phyloP scores from a whole-genome alignment of 169 alveolate species.

The Cyclospora cayetanensis region DNA sequence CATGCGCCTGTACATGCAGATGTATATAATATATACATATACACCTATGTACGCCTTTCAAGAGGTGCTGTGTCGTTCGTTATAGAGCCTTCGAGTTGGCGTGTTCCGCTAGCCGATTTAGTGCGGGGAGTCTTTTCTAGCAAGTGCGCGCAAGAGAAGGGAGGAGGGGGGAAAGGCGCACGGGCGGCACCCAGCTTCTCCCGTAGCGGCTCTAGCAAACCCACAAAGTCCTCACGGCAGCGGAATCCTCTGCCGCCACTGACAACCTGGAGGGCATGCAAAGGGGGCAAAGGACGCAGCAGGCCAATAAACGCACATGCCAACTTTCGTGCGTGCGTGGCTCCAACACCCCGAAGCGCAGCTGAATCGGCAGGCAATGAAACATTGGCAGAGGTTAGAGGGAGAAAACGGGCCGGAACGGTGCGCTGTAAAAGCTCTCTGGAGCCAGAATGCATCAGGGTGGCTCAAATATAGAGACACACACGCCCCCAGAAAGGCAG shows the following conservation, averaged over 20 bases:
- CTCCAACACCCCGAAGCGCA: too few relatives aligned
- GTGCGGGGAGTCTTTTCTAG: background rate
- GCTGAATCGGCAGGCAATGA: too few relatives aligned
- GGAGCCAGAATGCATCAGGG: too few relatives aligned
- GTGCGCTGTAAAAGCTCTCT: too few relatives aligned
- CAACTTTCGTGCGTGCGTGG: too few relatives aligned
- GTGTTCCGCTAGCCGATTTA: background rate
- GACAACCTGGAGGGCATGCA: slow-evolving; percentile 79
- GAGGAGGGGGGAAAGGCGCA: background rate
- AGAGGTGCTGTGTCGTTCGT: background rate
- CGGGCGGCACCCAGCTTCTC: slow-evolving; percentile 76
- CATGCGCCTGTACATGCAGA: background rate
- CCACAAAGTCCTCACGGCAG: slow-evolving; percentile 77
- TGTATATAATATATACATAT: background rate
- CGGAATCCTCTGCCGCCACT: slow-evolving; percentile 88
- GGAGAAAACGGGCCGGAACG: too few relatives aligned
- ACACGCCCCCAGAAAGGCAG: too few relatives aligned
- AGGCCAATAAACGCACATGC: too few relatives aligned
- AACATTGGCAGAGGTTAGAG: too few relatives aligned
- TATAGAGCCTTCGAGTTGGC: background rate
- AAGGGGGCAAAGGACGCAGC: too few relatives aligned
- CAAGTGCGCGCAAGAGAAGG: background rate
- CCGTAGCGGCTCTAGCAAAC: slow-evolving; percentile 81
- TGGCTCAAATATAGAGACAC: too few relatives aligned
- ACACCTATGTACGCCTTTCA: background rate